Evolutionary conservation across 176 grass and related monocot genomes (phyloP), one percentile per base, ranked within the genome.

Genomic region (Eleusine indica): DNA sequence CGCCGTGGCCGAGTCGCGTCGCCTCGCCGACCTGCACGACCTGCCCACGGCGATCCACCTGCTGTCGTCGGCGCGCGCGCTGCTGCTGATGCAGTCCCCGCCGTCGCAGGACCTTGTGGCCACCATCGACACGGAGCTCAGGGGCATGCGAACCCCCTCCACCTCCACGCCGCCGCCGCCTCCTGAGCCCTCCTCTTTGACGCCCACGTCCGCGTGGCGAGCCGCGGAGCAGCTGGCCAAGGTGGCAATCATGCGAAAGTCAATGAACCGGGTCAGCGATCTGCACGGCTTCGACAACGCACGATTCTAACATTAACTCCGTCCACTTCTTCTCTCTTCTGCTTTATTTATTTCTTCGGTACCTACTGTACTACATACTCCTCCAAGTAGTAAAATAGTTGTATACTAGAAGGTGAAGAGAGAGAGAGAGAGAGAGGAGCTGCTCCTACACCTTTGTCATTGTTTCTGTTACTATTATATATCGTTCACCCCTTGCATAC

Each of bases 231-330:
- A 96, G 93, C 89, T 99, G 71, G 96, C 96, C 0, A 99, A 96
- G 83, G 96, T 96, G 91, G 96, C 96, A 25, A 92, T 96, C 69
- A 92, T 96, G 93, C 84, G 91, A 25, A 99, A 99, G 52, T 99
- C 96, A 0, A 80, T 99, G 83, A 99, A 94, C 82, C 77, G 96
- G 49, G 96, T 96, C 5, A 84, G 96, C 63, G 96, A 99, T 52
- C 89, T 99, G 2, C 96, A 99, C 39, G 96, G 96, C 3, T 94
- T 99, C 78, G 96, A 99, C 91, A 98, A 98, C 83, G 96, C 96
- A 30, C 80, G 96, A 18, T 98, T 98, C 87, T 98, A 44, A 44
- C 7, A 44, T 44, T 9, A 44, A 6, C 5, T 6, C 42, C 3
- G 6, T 47, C 11, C 44, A 9, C 9, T 46, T 9, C 54, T 73